These are phyloP conservation scores for Aspergillus fructus DNA, from an alignment of 2,329 filamentous ascomycete genomes.

Conservation along the genomic window DNA sequence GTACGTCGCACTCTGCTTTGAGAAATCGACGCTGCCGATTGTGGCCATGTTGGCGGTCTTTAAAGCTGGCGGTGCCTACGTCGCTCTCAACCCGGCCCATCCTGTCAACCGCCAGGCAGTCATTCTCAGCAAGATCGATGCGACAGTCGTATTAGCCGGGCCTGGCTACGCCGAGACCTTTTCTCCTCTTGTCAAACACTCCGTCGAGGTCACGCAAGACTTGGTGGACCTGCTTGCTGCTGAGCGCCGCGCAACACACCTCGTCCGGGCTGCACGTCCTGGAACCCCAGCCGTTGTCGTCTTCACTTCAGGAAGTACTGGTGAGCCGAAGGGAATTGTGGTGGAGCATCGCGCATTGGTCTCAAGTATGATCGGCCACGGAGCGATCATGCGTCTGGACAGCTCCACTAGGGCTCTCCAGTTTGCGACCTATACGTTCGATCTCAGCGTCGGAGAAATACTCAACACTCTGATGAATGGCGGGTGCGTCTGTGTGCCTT, in stretches of 20 bases:
- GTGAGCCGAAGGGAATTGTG: conserved; percentile 1
- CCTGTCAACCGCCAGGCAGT: not conserved
- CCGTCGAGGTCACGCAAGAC: not conserved
- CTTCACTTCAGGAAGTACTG: conserved; percentile 52
- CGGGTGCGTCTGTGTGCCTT: conserved; percentile 56
- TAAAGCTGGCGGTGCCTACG: not conserved
- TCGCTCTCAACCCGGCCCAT: not conserved
- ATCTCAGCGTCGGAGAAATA: conserved; percentile 50
- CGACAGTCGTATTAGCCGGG: not conserved
- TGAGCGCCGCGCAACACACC: not conserved
- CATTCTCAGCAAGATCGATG: not conserved
- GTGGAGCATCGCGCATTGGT: conserved; percentile 10
- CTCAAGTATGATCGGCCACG: conserved; percentile 10
- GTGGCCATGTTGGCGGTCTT: not conserved
- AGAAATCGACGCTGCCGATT: not conserved
- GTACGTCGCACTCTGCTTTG: not conserved
- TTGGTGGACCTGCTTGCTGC: not conserved
- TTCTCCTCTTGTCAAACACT: not conserved
- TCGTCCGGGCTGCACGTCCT: not conserved
- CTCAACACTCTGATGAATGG: conserved; percentile 52
- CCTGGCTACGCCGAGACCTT: not conserved
- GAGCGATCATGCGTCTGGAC: not conserved
- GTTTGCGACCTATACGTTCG: conserved; percentile 48
- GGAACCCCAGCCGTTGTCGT: conserved; percentile 39
- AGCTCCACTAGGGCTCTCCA: not conserved